Conservation (phyloP, 352 stramenopile genomes). For the Phytophthora ohioensis region DNA sequence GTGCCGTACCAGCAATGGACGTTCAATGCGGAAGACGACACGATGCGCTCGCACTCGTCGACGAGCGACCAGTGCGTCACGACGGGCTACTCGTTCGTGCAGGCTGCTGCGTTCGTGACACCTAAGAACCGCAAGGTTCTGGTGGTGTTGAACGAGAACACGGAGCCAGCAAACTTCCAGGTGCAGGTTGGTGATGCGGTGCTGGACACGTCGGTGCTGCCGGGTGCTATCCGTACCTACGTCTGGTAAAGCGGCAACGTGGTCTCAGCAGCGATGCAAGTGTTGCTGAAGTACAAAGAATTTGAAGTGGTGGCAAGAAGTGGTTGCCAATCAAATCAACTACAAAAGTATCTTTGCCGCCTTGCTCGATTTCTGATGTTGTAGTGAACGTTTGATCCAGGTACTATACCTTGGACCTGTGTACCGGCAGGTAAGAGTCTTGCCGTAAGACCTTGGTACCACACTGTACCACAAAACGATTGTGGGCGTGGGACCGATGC, state of each 20-base stretch:
- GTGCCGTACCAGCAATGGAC: slow-evolving; percentile 57
- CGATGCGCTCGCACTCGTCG: slow-evolving; percentile 49
- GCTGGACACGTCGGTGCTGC: slow-evolving; percentile 41
- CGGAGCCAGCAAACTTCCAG: slow-evolving; percentile 70
- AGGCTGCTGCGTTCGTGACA: slow-evolving; percentile 72
- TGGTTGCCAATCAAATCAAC: background rate
- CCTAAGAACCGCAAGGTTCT: slow-evolving; percentile 74
- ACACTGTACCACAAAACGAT: too few species aligned
- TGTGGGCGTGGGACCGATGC: too few species aligned
- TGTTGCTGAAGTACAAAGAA: too few species aligned
- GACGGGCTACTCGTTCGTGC: slow-evolving; percentile 77
- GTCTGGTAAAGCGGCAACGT: slow-evolving; percentile 32
- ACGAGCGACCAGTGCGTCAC: slow-evolving; percentile 59
- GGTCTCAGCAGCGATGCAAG: too few species aligned
- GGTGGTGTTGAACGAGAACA: slow-evolving; percentile 86
- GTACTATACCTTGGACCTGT: too few species aligned
- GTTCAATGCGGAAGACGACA: slow-evolving; percentile 53
- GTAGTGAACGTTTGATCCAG: too few species aligned
- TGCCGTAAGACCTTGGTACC: too few species aligned
- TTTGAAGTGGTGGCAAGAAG: background rate
- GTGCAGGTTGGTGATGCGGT: slow-evolving; percentile 52
- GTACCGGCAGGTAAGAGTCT: too few species aligned
- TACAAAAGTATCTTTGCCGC: too few species aligned
- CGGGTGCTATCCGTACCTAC: slow-evolving; percentile 66
- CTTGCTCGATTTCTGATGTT: too few species aligned